Evolutionary conservation across 306 rosid species (phyloP).

Genomic region (Acacia confusa): DNA sequence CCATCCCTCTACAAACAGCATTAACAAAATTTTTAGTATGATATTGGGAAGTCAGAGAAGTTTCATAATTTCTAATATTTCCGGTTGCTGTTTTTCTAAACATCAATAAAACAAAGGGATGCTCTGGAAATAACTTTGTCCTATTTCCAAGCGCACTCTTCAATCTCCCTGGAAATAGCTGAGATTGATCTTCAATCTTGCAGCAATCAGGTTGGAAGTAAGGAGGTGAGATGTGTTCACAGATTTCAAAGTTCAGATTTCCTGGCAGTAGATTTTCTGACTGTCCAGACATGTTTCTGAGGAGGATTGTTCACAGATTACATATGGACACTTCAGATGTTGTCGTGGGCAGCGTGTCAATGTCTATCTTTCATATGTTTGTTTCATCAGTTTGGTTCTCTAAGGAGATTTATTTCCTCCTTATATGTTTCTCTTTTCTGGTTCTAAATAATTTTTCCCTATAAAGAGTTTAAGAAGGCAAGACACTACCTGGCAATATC

Average conservation of each 20-base stretch:
- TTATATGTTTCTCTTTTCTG: constrained; percentile 2
- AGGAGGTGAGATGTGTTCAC: not conserved
- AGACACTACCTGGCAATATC: constrained; percentile 80
- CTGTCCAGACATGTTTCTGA: not conserved
- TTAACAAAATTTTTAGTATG: constrained; percentile 37
- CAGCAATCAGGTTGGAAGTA: not conserved
- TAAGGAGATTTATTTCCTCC: constrained; percentile 18
- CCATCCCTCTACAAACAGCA: constrained; percentile 77
- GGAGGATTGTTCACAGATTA: not conserved
- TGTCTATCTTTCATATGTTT: not conserved
- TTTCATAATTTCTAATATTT: constrained; percentile 7
- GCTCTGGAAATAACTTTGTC: not conserved
- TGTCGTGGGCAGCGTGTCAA: not conserved
- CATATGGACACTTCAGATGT: not conserved
- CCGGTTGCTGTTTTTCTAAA: not conserved
- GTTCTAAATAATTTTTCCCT: constrained; percentile 38
- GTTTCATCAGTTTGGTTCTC: not conserved
- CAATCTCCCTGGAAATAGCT: not conserved
- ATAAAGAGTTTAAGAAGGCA: constrained; percentile 29
- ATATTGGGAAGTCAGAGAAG: constrained; percentile 19
- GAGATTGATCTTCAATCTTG: not conserved
- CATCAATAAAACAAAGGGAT: constrained; percentile 12
- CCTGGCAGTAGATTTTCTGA: not conserved
- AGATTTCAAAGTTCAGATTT: not conserved
- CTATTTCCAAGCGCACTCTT: not conserved